A percentile compares a stretch with the other conserved stretches of the same genome.
phyloP scores from a whole-genome alignment of 768 basidiomycete species.

The Xerocomus spinulosus region DNA sequence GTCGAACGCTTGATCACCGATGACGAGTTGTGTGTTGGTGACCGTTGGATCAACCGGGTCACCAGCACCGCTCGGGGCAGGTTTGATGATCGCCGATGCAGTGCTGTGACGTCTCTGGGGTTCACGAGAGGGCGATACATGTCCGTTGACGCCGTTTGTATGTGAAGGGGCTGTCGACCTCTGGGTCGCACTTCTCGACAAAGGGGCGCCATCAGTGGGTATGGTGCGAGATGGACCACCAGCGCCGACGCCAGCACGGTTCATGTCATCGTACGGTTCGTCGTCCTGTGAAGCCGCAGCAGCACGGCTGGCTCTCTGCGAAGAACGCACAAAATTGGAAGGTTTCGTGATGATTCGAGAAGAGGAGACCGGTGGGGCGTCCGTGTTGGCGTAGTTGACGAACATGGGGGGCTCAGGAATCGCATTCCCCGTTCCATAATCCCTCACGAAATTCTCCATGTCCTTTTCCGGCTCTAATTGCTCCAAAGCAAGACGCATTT shows the following conservation, averaged over 20 bases:
- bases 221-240: conserved; percentile 38
- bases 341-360: conserved; percentile 52
- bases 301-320: conserved; percentile 32
- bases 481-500: conserved; percentile 80
- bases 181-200: conserved; percentile 31
- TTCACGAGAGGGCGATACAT: conserved; percentile 22
- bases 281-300: conserved; percentile 34
- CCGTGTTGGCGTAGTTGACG: conserved; percentile 72
- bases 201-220: conserved; percentile 27
- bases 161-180: conserved; percentile 30
- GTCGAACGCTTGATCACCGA: conserved; percentile 62
- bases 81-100: conserved; percentile 20
- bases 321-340: conserved; percentile 47
- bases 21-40: conserved; percentile 55
- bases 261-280: conserved; percentile 49
- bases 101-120: conserved; percentile 26
- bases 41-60: conserved; percentile 63
- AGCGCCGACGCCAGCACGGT: conserved; percentile 65
- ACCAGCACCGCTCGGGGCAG: conserved; percentile 36
- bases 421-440: conserved; percentile 81
- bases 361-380: conserved; percentile 57
- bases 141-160: conserved; percentile 30
- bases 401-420: conserved; percentile 88
- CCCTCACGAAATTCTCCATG: conserved; percentile 82
- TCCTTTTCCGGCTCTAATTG: conserved; percentile 85